A percentile compares a stretch with the other conserved stretches of the same genome.
These are phyloP conservation scores for Coemansia sp. DNA, from an alignment of 192 early-diverging fungal species.

Conservation along the genomic window DNA sequence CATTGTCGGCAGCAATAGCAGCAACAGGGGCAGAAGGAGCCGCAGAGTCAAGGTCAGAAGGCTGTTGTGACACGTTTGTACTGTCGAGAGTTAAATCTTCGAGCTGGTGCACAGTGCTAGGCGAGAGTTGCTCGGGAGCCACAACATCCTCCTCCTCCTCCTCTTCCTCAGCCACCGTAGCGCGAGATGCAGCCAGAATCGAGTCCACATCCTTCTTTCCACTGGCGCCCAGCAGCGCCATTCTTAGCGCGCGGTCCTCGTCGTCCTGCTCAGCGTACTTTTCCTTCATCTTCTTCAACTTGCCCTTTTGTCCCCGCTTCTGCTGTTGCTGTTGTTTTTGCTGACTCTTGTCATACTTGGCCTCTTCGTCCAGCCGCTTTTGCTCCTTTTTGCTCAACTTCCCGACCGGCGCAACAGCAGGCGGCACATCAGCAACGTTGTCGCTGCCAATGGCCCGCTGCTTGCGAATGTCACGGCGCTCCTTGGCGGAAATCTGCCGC, in stretches of 20 bases:
- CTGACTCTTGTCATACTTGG: conserved; percentile 29
- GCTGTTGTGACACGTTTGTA: not conserved
- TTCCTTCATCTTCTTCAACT: conserved; percentile 86
- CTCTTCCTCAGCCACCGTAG: not conserved
- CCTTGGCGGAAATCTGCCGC: conserved; percentile 73
- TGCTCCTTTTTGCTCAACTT: conserved; percentile 45
- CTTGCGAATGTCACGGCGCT: conserved; percentile 79
- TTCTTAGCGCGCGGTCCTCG: conserved; percentile 78
- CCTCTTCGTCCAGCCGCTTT: conserved; percentile 22
- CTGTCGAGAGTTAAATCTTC: conserved; percentile 5
- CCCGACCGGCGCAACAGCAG: not conserved
- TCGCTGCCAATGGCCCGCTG: conserved; percentile 13
- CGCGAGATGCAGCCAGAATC: not conserved
- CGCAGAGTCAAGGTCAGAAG: not conserved
- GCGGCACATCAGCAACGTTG: not conserved
- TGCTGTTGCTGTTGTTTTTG: conserved; percentile 28
- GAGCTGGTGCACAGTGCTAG: conserved; percentile 28
- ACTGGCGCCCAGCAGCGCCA: conserved; percentile 74
- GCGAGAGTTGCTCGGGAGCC: not conserved
- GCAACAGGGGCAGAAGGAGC: not conserved
- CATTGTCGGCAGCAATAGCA: conserved; percentile 2
- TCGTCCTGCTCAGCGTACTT: conserved; percentile 94
- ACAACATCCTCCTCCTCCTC: not conserved
- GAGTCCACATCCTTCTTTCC: conserved; percentile 46
- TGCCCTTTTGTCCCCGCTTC: conserved; percentile 82